A percentile compares a stretch with the other conserved stretches of the same genome.
phyloP scores from a whole-genome alignment of 176 grass and related monocot species.

The Chrysopogon serrulatus region DNA sequence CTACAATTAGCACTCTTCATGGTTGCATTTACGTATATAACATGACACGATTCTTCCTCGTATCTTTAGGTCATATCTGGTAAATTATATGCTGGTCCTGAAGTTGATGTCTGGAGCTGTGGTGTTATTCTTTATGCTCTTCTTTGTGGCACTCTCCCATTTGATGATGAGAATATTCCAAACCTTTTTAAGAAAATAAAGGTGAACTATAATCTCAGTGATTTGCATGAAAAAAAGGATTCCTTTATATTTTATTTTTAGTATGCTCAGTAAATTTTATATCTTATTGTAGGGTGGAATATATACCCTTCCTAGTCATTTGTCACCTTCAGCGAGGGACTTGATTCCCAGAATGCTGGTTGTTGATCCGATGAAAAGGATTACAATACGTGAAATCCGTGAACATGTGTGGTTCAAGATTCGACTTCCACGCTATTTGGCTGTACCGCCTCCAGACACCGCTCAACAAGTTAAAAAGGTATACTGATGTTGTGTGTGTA shows the following conservation, averaged over 20 bases:
- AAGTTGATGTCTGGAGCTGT: constrained; percentile 87
- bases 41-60: neutral
- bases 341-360: constrained; percentile 81
- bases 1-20: constrained; percentile 5
- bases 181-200: constrained; percentile 91
- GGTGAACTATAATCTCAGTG: constrained; percentile 31
- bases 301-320: constrained; percentile 86
- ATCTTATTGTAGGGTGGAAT: constrained; percentile 64
- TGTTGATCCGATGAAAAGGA: constrained; percentile 83
- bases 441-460: constrained; percentile 71
- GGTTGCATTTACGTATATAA: neutral
- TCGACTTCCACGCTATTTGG: constrained; percentile 62
- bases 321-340: constrained; percentile 68
- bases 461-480: constrained; percentile 85
- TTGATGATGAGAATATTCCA: constrained; percentile 84
- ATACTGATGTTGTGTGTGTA: neutral
- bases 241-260: neutral
- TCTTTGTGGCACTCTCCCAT: constrained; percentile 80
- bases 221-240: constrained; percentile 10
- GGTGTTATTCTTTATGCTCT: constrained; percentile 87
- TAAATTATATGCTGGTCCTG: constrained; percentile 64
- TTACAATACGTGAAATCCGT: constrained; percentile 80
- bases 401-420: constrained; percentile 78
- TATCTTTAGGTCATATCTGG: constrained; percentile 71
- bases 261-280: neutral